Evolutionary conservation across 495 filamentous ascomycete genomes (phyloP).

Genomic region (Annulohypoxylon bovei): DNA sequence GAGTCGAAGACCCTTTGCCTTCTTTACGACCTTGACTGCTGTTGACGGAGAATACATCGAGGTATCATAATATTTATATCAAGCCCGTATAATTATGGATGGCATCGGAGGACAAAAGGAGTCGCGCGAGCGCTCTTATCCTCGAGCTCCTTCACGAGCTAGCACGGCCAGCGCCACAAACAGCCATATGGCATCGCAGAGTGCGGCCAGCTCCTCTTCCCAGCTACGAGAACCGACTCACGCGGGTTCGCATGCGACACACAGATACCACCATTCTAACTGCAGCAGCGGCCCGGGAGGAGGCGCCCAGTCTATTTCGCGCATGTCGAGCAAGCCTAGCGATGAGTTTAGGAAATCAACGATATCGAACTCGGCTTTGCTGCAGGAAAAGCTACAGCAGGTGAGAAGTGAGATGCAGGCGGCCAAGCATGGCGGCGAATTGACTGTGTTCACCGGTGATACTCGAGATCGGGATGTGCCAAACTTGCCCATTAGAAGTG

Average conservation of each 20-base stretch:
- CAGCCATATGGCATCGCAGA: conserved; percentile 52
- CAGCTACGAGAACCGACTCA: conserved; percentile 38
- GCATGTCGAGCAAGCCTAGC: conserved; percentile 46
- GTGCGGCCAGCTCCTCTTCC: conserved; percentile 50
- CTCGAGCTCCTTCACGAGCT: conserved; percentile 53
- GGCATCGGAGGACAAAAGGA: conserved; percentile 27
- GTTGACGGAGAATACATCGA: background rate
- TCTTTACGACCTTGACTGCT: background rate
- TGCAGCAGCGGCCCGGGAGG: conserved; percentile 24
- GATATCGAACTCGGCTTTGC: conserved; percentile 52
- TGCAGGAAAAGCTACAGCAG: conserved; percentile 62
- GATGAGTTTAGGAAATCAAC: conserved; percentile 43
- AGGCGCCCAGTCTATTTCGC: conserved; percentile 42
- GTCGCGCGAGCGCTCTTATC: conserved; percentile 44
- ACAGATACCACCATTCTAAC: conserved; percentile 47
- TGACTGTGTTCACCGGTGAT: conserved; percentile 44
- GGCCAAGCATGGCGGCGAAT: conserved; percentile 45
- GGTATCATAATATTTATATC: background rate
- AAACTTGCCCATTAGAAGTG: conserved; percentile 46
- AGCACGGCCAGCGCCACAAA: conserved; percentile 53
- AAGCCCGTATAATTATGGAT: conserved; percentile 27
- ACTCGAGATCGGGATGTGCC: conserved; percentile 41
- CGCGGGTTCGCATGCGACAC: conserved; percentile 33
- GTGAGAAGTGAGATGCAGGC: conserved; percentile 58
- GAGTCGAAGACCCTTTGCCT: background rate